Conservation (phyloP, 805 yeast genomes). For the Pichia ethanolica region DNA sequence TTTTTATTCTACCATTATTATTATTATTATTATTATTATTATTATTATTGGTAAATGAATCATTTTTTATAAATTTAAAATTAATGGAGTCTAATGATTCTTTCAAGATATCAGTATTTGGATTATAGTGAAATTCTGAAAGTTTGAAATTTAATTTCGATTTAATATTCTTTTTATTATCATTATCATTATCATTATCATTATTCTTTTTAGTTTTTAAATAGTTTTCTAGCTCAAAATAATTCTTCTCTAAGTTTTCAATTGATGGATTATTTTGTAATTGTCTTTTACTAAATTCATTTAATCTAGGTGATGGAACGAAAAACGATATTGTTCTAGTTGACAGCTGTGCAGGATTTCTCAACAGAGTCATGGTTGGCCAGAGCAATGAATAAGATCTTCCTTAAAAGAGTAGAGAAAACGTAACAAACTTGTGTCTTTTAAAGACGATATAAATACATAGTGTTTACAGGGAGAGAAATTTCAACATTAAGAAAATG, state of each 20-base stretch:
- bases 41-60: background rate
- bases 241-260: slow-evolving; percentile 7
- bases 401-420: background rate
- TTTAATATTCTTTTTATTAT: no score
- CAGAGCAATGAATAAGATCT: background rate
- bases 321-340: slow-evolving; percentile 9
- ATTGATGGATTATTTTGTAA: slow-evolving; percentile 5
- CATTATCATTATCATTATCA: background rate
- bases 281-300: slow-evolving; percentile 7
- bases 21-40: no score
- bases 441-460: no score
- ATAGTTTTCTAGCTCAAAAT: slow-evolving; percentile 1
- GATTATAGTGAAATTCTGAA: background rate
- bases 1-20: background rate
- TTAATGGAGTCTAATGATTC: background rate
- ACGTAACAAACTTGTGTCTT: no score
- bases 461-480: no score
- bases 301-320: slow-evolving; percentile 9
- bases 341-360: background rate
- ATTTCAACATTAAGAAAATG: no score
- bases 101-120: background rate
- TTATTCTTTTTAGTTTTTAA: no score
- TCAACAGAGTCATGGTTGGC: no score
- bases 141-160: background rate
- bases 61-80: background rate